phyloP scores from a whole-genome alignment of 306 rosid species.

The Oxytropis ochrocephala region DNA sequence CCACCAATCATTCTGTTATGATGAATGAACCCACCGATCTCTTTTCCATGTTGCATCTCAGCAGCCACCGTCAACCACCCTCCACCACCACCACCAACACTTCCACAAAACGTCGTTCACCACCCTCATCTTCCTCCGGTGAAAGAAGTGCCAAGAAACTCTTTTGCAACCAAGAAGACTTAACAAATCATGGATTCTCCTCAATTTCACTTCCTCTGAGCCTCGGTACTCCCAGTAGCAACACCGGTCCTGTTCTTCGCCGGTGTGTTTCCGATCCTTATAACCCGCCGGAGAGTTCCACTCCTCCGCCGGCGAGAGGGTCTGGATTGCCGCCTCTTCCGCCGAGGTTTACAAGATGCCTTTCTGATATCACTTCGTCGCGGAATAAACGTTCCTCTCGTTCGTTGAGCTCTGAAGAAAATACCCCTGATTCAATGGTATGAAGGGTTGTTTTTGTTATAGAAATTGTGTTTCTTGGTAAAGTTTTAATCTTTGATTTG shows the following conservation, averaged over 20 bases:
- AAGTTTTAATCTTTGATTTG: not conserved
- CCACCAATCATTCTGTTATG: not conserved
- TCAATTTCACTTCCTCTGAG: slow-evolving; percentile 22
- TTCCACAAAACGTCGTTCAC: slow-evolving; percentile 26
- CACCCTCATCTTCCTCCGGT: not conserved
- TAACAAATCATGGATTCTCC: slow-evolving; percentile 21
- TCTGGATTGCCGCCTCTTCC: slow-evolving; percentile 27
- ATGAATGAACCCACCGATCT: not conserved
- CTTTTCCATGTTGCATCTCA: slow-evolving; percentile 24
- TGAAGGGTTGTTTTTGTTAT: not conserved
- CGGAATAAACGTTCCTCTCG: not conserved
- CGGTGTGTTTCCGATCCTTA: slow-evolving; percentile 14
- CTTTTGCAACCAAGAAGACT: slow-evolving; percentile 9
- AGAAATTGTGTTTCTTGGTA: not conserved
- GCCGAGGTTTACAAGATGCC: not conserved
- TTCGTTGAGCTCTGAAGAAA: slow-evolving; percentile 9
- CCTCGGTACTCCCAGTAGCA: not conserved
- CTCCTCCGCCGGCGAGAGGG: not conserved
- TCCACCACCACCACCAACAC: not conserved
- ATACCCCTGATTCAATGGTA: slow-evolving; percentile 31
- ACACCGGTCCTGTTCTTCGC: slow-evolving; percentile 14
- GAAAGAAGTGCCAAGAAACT: slow-evolving; percentile 26
- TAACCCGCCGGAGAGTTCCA: not conserved
- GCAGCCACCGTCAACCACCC: not conserved
- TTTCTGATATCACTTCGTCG: slow-evolving; percentile 16